Conservation (phyloP, 139 green algal species). For the Marvania coccoides region DNA sequence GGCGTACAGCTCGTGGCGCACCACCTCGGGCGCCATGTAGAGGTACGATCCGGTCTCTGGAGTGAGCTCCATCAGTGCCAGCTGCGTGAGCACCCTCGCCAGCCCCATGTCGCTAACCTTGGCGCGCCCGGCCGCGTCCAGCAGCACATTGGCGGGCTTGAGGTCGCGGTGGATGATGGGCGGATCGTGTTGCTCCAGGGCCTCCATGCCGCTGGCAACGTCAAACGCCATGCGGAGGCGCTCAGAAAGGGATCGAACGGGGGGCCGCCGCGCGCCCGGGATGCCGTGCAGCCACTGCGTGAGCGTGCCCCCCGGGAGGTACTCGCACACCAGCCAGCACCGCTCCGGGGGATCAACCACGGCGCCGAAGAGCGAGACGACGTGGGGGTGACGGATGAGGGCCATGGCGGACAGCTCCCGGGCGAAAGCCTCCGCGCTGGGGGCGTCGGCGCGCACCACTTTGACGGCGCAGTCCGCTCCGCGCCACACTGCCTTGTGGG, state of each 20-base stretch:
- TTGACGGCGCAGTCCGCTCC: slow-evolving; percentile 61
- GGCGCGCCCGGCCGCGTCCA: slow-evolving; percentile 45
- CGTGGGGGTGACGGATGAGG: slow-evolving; percentile 57
- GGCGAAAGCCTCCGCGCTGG: slow-evolving; percentile 62
- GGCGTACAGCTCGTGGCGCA: slow-evolving; percentile 52
- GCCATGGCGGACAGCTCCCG: slow-evolving; percentile 58
- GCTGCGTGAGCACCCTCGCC: slow-evolving; percentile 33
- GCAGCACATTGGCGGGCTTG: slow-evolving; percentile 76
- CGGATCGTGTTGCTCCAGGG: slow-evolving; percentile 51
- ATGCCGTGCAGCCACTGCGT: slow-evolving; percentile 44
- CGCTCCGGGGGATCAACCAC: slow-evolving; percentile 37
- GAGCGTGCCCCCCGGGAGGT: slow-evolving; percentile 64
- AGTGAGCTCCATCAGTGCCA: slow-evolving; percentile 40
- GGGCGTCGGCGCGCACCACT: slow-evolving; percentile 34
- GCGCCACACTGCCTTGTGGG: slow-evolving; percentile 59
- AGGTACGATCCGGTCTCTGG: slow-evolving; percentile 82
- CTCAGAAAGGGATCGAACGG: slow-evolving; percentile 28
- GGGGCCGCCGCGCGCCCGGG: slow-evolving; percentile 6
- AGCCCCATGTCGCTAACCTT: slow-evolving; percentile 76
- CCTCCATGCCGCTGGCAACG: slow-evolving; percentile 46
- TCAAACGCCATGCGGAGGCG: slow-evolving; percentile 47
- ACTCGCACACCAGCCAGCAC: slow-evolving; percentile 77
- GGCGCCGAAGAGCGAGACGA: slow-evolving; percentile 55
- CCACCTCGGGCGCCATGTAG: slow-evolving; percentile 84
- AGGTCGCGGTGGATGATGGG: slow-evolving; percentile 78